A percentile compares a stretch with the other conserved stretches of the same genome.
These are phyloP conservation scores for Botryosphaeria dothidea DNA, from an alignment of 2,329 filamentous ascomycete species.

Conservation along the genomic window DNA sequence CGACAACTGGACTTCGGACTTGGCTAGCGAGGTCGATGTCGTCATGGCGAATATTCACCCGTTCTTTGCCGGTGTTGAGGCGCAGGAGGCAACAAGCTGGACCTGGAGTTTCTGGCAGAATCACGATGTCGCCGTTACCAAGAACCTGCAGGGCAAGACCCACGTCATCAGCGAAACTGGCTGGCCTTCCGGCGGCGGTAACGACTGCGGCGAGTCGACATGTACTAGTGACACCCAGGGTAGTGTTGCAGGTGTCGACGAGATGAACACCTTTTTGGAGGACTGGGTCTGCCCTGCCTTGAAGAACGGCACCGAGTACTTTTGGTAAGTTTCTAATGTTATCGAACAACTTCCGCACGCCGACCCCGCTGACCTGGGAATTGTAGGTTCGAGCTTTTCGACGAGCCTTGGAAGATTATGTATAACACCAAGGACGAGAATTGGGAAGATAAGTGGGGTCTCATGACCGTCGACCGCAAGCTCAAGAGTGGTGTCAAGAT, in stretches of 20 bases:
- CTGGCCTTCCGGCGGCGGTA: constrained; percentile 85
- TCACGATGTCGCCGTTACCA: constrained; percentile 67
- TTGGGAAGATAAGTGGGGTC: constrained; percentile 96
- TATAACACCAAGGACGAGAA: constrained; percentile 63
- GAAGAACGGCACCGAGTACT: constrained; percentile 84
- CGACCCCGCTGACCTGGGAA: background rate
- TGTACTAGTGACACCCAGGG: constrained; percentile 62
- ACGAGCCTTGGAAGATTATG: constrained; percentile 88
- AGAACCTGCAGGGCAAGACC: constrained; percentile 53
- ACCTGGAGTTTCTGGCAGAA: constrained; percentile 78
- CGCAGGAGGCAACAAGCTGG: constrained; percentile 71
- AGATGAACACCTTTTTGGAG: constrained; percentile 84
- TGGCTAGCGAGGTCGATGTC: constrained; percentile 74
- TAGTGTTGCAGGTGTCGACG: constrained; percentile 73
- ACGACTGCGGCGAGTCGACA: constrained; percentile 65
- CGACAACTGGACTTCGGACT: constrained; percentile 74
- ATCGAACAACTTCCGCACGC: background rate
- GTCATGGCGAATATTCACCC: constrained; percentile 98
- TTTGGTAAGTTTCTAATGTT: constrained; percentile 73
- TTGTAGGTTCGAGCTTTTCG: constrained; percentile 84
- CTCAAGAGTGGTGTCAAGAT: constrained; percentile 83
- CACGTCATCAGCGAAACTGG: constrained; percentile 90
- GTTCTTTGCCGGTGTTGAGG: constrained; percentile 82
- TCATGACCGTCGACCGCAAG: constrained; percentile 82
- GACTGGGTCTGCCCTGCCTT: constrained; percentile 82